phyloP scores from a whole-genome alignment of 768 basidiomycete species.

The Tubosaeta sp. region DNA sequence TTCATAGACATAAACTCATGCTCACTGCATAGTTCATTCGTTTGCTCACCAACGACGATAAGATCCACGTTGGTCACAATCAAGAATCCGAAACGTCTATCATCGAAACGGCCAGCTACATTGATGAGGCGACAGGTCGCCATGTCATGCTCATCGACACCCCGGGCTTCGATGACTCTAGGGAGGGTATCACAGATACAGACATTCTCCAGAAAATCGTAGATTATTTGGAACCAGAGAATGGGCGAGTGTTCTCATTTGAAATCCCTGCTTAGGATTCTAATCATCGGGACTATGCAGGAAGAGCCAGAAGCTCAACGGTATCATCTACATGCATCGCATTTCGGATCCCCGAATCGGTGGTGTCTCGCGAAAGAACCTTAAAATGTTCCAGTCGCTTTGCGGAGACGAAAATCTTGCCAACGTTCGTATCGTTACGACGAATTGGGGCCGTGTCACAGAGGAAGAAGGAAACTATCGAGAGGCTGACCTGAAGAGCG shows the following conservation, averaged over 20 bases:
- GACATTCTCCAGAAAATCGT: constrained; percentile 21
- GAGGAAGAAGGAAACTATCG: constrained; percentile 23
- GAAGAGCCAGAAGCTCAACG: too few species aligned
- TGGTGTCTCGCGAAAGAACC: too few species aligned
- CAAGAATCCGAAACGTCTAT: too few species aligned
- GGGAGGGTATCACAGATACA: constrained; percentile 12
- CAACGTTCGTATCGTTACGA: constrained; percentile 45
- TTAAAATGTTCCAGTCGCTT: too few species aligned
- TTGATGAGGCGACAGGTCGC: not conserved
- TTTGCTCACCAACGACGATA: too few species aligned
- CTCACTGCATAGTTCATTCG: too few species aligned
- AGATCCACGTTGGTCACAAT: too few species aligned
- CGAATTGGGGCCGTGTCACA: constrained; percentile 39
- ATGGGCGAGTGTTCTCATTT: not conserved
- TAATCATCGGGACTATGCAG: too few species aligned
- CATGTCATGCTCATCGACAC: constrained; percentile 19
- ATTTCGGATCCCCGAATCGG: too few species aligned
- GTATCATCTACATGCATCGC: too few species aligned
- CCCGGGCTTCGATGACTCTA: constrained; percentile 10
- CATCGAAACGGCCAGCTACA: not conserved
- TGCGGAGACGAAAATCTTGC: too few species aligned
- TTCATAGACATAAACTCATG: too few species aligned
- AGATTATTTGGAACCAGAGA: not conserved
- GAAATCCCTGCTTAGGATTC: constrained; percentile 6
- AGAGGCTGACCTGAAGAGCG: constrained; percentile 29